phyloP scores from a whole-genome alignment of 352 stramenopile species.

The Thalassiosira mediterranea region DNA sequence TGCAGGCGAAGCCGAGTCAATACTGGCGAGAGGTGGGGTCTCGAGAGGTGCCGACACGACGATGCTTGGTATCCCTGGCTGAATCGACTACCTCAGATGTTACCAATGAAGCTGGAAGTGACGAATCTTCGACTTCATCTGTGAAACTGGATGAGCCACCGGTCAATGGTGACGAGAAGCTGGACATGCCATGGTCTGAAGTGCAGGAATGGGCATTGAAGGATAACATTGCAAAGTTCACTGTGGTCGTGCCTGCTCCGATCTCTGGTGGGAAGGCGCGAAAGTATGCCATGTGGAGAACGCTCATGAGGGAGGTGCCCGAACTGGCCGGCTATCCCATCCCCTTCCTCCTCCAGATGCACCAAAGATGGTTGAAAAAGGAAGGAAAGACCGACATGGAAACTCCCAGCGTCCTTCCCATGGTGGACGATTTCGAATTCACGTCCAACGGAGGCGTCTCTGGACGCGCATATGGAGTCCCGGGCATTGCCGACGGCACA shows the following conservation, averaged over 20 bases:
- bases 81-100: too few species aligned
- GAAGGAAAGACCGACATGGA: constrained; percentile 5
- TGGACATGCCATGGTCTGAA: constrained; percentile 68
- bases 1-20: too few species aligned
- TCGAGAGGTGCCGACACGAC: too few species aligned
- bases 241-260: constrained; percentile 42
- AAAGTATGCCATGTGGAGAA: constrained; percentile 72
- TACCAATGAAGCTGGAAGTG: too few species aligned
- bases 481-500: constrained; percentile 66
- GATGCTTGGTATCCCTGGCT: too few species aligned
- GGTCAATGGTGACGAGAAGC: neutral
- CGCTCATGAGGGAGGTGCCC: constrained; percentile 58
- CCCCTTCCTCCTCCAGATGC: constrained; percentile 58
- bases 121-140: too few species aligned
- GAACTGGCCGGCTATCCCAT: constrained; percentile 76
- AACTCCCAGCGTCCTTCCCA: constrained; percentile 56
- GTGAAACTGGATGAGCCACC: too few species aligned
- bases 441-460: constrained; percentile 53
- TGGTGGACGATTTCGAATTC: constrained; percentile 81
- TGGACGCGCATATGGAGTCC: constrained; percentile 64
- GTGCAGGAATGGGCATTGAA: constrained; percentile 64
- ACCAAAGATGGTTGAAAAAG: constrained; percentile 28
- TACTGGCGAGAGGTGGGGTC: too few species aligned
- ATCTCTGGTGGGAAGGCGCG: too few species aligned
- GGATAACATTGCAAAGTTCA: constrained; percentile 66